phyloP scores from a whole-genome alignment of 495 filamentous ascomycete genomes.

The Hypoxylon crocopeplum region DNA sequence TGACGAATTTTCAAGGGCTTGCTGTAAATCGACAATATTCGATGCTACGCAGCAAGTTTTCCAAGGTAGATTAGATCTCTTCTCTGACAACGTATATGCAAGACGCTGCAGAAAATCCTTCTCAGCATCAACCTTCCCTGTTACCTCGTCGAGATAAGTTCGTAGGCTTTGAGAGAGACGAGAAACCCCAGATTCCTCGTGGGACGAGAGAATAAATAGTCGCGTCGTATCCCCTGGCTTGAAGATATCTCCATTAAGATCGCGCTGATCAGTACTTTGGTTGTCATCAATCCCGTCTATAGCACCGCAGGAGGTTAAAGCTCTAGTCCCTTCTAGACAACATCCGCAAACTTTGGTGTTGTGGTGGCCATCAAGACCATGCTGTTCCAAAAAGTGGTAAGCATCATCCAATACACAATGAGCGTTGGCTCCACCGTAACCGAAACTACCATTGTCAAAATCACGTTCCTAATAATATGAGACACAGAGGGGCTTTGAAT shows the following conservation, averaged over 20 bases:
- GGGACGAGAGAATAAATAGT: background rate
- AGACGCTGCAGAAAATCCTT: background rate
- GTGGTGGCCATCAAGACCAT: background rate
- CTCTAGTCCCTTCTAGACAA: too few relatives aligned
- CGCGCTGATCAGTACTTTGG: too few relatives aligned
- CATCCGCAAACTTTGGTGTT: background rate
- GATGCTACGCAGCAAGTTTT: background rate
- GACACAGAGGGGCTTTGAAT: too few relatives aligned
- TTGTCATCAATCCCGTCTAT: background rate
- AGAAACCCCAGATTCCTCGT: background rate
- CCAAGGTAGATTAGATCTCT: background rate
- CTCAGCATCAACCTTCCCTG: too few relatives aligned
- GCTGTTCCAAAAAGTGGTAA: background rate
- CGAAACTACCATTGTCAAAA: too few relatives aligned
- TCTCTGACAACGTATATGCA: background rate
- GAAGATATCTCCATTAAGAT: too few relatives aligned
- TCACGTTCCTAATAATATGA: too few relatives aligned
- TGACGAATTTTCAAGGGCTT: background rate
- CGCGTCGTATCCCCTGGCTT: background rate
- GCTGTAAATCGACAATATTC: background rate
- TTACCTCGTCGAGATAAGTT: background rate
- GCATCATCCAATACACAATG: background rate
- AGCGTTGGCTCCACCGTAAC: background rate
- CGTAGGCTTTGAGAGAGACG: background rate
- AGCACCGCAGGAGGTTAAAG: background rate